Evolutionary conservation across 2,329 filamentous ascomycete genomes (phyloP).

Genomic region (Polychaeton citri): DNA sequence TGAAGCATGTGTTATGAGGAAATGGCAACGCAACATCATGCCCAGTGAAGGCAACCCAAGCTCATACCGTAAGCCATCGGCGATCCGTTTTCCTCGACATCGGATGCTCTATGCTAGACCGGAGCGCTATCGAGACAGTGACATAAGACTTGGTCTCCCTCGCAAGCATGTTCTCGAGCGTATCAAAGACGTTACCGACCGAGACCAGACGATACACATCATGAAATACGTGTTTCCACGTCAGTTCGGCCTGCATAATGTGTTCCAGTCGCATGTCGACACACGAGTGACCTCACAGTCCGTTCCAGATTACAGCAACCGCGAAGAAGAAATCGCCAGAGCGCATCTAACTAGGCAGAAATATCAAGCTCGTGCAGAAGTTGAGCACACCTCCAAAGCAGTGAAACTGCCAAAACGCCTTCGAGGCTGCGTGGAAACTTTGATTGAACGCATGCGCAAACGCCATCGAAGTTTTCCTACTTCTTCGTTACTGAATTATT

Average conservation of each 20-base stretch:
- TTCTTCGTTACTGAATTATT: constrained; percentile 83
- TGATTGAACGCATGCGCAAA: constrained; percentile 57
- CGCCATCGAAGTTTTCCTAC: constrained; percentile 56
- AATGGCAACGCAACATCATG: neutral
- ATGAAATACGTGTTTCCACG: constrained; percentile 91
- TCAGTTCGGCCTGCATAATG: constrained; percentile 83
- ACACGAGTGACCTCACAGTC: constrained; percentile 52
- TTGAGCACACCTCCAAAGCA: too few relatives aligned
- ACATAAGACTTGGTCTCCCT: constrained; percentile 59
- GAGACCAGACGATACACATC: constrained; percentile 50
- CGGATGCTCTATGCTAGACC: constrained; percentile 78
- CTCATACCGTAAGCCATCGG: constrained; percentile 8
- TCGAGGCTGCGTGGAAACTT: constrained; percentile 43
- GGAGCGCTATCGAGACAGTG: constrained; percentile 52
- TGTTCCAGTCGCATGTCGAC: constrained; percentile 63
- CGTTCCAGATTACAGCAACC: constrained; percentile 72
- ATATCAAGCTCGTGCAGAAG: neutral
- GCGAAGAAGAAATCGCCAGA: constrained; percentile 63
- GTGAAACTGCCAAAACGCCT: constrained; percentile 35
- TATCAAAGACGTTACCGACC: constrained; percentile 36
- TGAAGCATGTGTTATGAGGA: neutral
- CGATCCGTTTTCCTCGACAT: constrained; percentile 62
- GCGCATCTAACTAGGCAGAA: constrained; percentile 1
- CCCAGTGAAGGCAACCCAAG: too few relatives aligned
- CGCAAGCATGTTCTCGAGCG: constrained; percentile 78